Evolutionary conservation across 805 yeast species (phyloP), one percentile per base, ranked within the genome.

Genomic region (Yarrowia yakushimensis): DNA sequence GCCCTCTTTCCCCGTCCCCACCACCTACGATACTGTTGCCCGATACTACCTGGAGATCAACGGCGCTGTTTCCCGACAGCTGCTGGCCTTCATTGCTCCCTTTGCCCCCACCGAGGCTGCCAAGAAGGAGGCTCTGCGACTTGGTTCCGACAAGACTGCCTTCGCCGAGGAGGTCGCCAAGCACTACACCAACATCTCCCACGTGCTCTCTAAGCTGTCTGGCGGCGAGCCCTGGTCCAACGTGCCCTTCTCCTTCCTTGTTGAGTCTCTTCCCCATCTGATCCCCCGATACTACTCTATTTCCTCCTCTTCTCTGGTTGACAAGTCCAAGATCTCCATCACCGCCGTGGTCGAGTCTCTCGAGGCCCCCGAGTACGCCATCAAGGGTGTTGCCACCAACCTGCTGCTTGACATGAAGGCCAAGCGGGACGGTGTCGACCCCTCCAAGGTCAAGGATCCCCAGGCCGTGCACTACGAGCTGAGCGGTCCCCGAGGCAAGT

Each of bases 241-340:
- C 15, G 88, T 93, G 52, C 97, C 98, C 31, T 87, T 93, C 78
- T 85, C 85, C 65, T 89, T 92, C 71, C 75, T 94, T 39, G 78
- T 92, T 68, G 99, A 93, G 77, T 81, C 87, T 30, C 74, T 94
- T 66, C 82, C 91, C 43, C 88, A 85, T 68, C 78, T 94, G 70
- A 96, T 88, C 74, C 97, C 97, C 42, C 92, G 99, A 74, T 93
- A 90, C 77, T 93, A 93, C 76, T 93, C 98, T 22, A 93, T 93
- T 68, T 92, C 97, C 1, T 92, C 97, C 1, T 90, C 97, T 5
- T 86, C 96, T 1, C 74, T 84, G 60, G 80, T 85, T 63, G 94
- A 90, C 70, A 90, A 90, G 72, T 81, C 85, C 60, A 80, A 81
- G 18, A 81, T 92, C 64, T 90, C 90, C 68, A 80, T 92, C 64